Base-by-base conservation (phyloP, 2,329 filamentous ascomycete species). In the Aspergillus transmontanensis region DNA sequence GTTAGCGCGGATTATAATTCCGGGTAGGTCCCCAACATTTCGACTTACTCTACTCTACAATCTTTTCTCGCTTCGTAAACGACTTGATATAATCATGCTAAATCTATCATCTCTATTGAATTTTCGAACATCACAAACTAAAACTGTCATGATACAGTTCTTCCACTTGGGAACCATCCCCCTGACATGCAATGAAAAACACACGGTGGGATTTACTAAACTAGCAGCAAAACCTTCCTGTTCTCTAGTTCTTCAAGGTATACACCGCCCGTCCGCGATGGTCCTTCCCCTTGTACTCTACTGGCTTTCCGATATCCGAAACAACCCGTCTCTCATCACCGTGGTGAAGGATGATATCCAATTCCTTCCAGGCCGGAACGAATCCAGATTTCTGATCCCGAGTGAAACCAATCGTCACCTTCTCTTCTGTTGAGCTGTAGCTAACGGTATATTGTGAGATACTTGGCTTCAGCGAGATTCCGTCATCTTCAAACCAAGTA, bases 401-500 rank as follows among this genome's bases (percentile, higher is more conserved):
- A 23, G 69, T 67, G n/a, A 84, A 80, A 1, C 72, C 70, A 2
- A 87, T 79, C 39, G 68, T 63, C 0, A 87, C 76, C 60, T 81
- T 78, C 14, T 79, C 76, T 3, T 79, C 75, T 0, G 80, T 82
- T 1, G 80, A 80, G 43, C 74, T 74, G 64, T 85, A 85, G 30
- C 60, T 73, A 34, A 85, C 46, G 0, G 73, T 80, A 64, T 83
- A 84, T 6, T 65, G 72, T 0, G 82, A 79, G 26, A 83, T 79
- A 21, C 71, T 68, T 2, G 79, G 75, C 5, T 75, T 63, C 9
- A 80, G 78, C 10, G 84, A 82, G 32, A 87, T 80, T 0, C 85
- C 85, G 72, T 88, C 85, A 64, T 88, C 85, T 70, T 88, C 86
- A 55, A 81, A 81, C 85, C 85, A 88, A 0, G 75, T 80, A 16